These are phyloP conservation scores for Pseudognaphalium luteoalbum DNA, from an alignment of 129 eudicot species.

Conservation along the genomic window DNA sequence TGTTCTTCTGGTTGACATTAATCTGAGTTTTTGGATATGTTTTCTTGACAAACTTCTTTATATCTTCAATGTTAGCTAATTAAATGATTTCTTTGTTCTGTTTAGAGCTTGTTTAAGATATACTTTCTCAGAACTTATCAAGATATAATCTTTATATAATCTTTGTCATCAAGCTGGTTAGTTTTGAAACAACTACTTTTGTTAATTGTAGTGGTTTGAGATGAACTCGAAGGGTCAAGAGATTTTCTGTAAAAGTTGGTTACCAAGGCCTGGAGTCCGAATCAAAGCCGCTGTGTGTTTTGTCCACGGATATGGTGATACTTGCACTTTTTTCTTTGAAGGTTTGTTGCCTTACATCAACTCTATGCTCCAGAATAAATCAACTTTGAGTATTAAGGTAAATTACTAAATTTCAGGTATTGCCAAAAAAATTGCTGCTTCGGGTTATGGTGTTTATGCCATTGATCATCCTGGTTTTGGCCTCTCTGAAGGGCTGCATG, in stretches of 20 bases:
- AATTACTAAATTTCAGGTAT: constrained; percentile 52
- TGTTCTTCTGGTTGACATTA: constrained; percentile 3
- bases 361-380: background rate
- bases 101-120: background rate
- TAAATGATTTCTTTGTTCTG: constrained; percentile 9
- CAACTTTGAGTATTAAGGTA: background rate
- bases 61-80: background rate
- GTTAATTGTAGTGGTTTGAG: constrained; percentile 74
- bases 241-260: constrained; percentile 91
- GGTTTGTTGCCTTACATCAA: constrained; percentile 47
- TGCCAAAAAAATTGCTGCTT: constrained; percentile 75
- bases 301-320: constrained; percentile 98
- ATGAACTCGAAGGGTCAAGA: constrained; percentile 78
- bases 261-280: constrained; percentile 82
- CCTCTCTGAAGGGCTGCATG: constrained; percentile 91
- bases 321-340: constrained; percentile 98
- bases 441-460: constrained; percentile 94
- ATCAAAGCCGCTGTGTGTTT: constrained; percentile 86
- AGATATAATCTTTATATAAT: constrained; percentile 10
- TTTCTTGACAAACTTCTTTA: constrained; percentile 11
- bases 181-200: background rate
- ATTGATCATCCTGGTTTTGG: constrained; percentile 98
- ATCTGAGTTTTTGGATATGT: background rate
- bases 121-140: background rate
- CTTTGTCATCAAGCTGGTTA: background rate